Evolutionary conservation across 2,329 filamentous ascomycete species (phyloP).

Genomic region (Cladobotryum mycophilum): DNA sequence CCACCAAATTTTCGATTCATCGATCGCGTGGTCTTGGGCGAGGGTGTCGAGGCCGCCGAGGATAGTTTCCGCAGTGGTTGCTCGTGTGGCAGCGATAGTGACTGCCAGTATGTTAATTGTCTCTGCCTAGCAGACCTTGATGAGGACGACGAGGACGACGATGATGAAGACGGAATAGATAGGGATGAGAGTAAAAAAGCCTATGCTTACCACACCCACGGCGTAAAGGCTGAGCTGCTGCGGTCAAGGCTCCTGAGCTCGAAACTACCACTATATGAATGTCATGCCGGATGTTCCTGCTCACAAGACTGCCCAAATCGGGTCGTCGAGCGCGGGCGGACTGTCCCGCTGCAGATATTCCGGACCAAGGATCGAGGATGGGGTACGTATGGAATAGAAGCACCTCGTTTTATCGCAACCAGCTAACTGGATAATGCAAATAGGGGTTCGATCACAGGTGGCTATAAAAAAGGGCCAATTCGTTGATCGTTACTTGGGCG

Average conservation of each 20-base stretch:
- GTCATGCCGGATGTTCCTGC: slow-evolving; percentile 66
- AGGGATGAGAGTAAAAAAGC: slow-evolving; percentile 22
- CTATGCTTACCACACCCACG: slow-evolving; percentile 60
- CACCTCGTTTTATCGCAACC: no score
- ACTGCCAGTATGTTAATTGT: slow-evolving; percentile 64
- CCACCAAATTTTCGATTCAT: slow-evolving; percentile 66
- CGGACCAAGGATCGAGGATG: slow-evolving; percentile 66
- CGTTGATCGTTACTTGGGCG: slow-evolving; percentile 72
- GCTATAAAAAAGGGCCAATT: slow-evolving; percentile 67
- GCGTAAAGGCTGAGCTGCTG: slow-evolving; percentile 46
- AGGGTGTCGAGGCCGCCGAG: slow-evolving; percentile 54
- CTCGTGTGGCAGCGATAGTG: slow-evolving; percentile 52
- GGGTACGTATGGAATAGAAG: slow-evolving; percentile 42
- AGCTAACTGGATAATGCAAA: not conserved
- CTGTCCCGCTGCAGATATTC: slow-evolving; percentile 69
- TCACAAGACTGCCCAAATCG: slow-evolving; percentile 61
- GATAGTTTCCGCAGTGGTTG: slow-evolving; percentile 64
- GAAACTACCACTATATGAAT: slow-evolving; percentile 68
- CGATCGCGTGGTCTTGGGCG: slow-evolving; percentile 50
- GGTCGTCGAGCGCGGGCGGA: slow-evolving; percentile 68
- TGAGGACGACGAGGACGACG: slow-evolving; percentile 41
- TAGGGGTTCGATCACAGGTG: slow-evolving; percentile 58
- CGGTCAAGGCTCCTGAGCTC: slow-evolving; percentile 46
- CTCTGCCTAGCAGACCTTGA: slow-evolving; percentile 61
- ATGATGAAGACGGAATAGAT: slow-evolving; percentile 31